Evolutionary conservation across 1,284 basidiomycete genomes (phyloP), one percentile per base, ranked within the genome.

Genomic region (Anthracocystis panici-leucophaei): DNA sequence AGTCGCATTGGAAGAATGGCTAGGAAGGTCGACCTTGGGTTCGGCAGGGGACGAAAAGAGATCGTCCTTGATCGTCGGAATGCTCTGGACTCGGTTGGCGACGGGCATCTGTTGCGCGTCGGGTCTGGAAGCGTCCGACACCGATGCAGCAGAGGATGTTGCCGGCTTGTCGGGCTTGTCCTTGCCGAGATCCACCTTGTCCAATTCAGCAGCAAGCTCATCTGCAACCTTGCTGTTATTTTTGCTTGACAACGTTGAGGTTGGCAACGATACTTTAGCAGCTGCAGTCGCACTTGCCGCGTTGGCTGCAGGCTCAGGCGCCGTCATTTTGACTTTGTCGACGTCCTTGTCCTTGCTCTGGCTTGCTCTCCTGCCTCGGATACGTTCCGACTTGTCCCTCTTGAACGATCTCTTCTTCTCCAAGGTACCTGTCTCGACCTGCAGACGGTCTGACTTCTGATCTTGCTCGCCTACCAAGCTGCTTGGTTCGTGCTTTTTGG

Each of bases 331-430:
- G 65, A 61, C 54, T 46, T 42, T 52, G 20, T 73, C 65, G 11
- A 56, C 62, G 16, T 75, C 72, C 57, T 75, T 70, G 12, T 75
- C 67, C 45, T 75, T 67, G 51, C 67, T 75, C 50, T 66, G 64
- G 40, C 74, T 76, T 14, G 65, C 54, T 12, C 68, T 27, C 14
- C 68, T 16, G 2, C 74, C 68, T 11, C 74, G 61, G 20, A 71
- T 76, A 16, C 74, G 64, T 51, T 76, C 74, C 25, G 68, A 67
- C 49, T 71, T 68, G 49, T 76, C 68, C 16, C 74, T 42, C 52
- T 76, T 76, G 40, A 69, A 42, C 27, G 72, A 75, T 2, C 63
- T 52, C 31, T 63, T 69, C 56, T 58, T 53, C 27, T 69, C 59
- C 27, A 75, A 29, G 3, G 31, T 45, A 5, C 16, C 46, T 4